Evolutionary conservation across 306 rosid genomes (phyloP), one percentile per base, ranked within the genome.

Genomic region (Vicia sativa): DNA sequence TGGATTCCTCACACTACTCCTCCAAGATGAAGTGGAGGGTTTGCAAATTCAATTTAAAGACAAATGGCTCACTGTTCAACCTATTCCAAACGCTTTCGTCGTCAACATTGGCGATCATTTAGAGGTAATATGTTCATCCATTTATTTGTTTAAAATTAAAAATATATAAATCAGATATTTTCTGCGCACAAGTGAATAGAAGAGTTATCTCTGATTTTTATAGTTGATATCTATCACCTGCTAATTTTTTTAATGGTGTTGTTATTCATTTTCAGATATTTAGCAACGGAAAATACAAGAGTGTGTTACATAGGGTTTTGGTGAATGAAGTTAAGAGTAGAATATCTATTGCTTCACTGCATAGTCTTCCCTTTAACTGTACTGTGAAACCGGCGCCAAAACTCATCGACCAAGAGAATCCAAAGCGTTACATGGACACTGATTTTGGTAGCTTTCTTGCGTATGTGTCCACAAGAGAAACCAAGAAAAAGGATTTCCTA

Each of bases 81-180:
- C 98, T 13, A 83, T 89, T 61, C 77, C 98, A 9, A 82, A 83
- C 11, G 79, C 93, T 13, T 84, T 92, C 11, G 96, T 92, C 15
- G 78, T 92, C 82, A 92, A 92, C 66, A 77, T 92, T 5, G 98
- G 98, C 3, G 98, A 92, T 75, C 98, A 92, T 80, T 85, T 92
- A 35, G 96, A 92, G 98, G 98, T 89, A 63, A 29, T 31, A 13
- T 14, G 19, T 56, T 28, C 62, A 54, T 25, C 2, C 10, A n/a
- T n/a, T n/a, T n/a, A n/a, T n/a, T n/a, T n/a, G n/a, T n/a, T n/a
- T n/a, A n/a, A n/a, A n/a, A n/a, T n/a, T n/a, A n/a, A n/a, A n/a
- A n/a, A n/a, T 25, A 0, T 31, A 31, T 31, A 31, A 31, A 31
- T 5, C 37, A 31, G 37, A 31, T 31, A 34, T 34, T 1, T 34